Conservation (phyloP, 1,284 basidiomycete genomes). For the Xerocomus nothofagi region DNA sequence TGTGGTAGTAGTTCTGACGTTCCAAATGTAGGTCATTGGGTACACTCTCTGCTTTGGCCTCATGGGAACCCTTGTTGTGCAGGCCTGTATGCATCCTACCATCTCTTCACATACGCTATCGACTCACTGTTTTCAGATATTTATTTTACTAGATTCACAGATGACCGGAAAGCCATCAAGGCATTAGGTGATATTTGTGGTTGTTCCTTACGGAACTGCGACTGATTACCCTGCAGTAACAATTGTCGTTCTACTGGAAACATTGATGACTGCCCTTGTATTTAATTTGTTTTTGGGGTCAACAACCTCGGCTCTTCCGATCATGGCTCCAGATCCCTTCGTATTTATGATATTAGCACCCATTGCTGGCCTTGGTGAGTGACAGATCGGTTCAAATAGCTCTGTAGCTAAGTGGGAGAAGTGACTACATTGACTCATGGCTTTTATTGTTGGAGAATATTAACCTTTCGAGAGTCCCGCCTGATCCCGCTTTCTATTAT, state of each 20-base stretch:
- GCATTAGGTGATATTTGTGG: background rate
- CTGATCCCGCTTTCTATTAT: slow-evolving; percentile 8
- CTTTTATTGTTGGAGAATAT: slow-evolving; percentile 22
- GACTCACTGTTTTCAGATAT: slow-evolving; percentile 1
- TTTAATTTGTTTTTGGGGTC: slow-evolving; percentile 15
- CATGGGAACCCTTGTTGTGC: slow-evolving; percentile 8
- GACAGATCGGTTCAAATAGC: background rate
- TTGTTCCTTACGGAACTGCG: too few species aligned
- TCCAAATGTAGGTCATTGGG: background rate
- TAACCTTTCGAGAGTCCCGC: background rate
- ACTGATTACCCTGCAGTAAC: slow-evolving; percentile 6
- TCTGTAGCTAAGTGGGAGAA: background rate
- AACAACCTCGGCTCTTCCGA: background rate
- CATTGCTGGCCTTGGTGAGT: slow-evolving; percentile 16
- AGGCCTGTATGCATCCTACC: background rate
- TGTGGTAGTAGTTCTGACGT: too few species aligned
- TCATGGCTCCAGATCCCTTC: too few species aligned
- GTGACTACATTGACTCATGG: slow-evolving; percentile 15
- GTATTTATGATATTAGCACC: too few species aligned
- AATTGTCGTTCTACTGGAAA: slow-evolving; percentile 12
- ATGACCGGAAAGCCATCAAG: slow-evolving; percentile 4
- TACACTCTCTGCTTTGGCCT: slow-evolving; percentile 3
- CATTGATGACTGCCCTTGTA: slow-evolving; percentile 7
- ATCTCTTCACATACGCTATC: background rate
- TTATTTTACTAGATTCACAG: slow-evolving; percentile 5